Evolutionary conservation across 306 rosid species (phyloP), one percentile per base, ranked within the genome.

Genomic region (Cucurbita argyrosperma): DNA sequence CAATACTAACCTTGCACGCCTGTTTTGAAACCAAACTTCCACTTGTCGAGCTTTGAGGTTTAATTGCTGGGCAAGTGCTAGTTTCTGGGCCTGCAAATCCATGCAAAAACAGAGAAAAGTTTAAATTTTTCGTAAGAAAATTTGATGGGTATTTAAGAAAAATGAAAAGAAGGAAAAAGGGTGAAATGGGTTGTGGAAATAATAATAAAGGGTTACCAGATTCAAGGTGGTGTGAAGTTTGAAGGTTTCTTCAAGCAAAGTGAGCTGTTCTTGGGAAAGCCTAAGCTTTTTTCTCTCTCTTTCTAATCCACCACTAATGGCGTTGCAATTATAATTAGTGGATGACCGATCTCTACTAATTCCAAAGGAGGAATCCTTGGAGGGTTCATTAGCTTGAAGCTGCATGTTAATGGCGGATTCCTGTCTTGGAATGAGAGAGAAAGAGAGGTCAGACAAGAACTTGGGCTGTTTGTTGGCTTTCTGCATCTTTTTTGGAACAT

Each of bases 11-110:
- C 97, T 90, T 77, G 98, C 98, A 86, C 98, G 87, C 76, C 92
- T 76, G 84, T 92, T 92, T 76, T 92, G 98, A 75, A 92, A 92
- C 98, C 98, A 92, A 68, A 92, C 98, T 85, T 92, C 98, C 16
- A 92, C 90, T 74, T 92, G 98, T 80, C 98, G 84, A 0, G 96
- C 80, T 64, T 84, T 89, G 81, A 92, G 78, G 73, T 90, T 88
- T 80, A 88, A 85, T 76, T 88, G 83, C 51, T 80, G 80, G 59
- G 96, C 88, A n/a, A 92, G 91, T 66, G 87, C 46, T 71, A 83
- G 82, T 76, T 92, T 92, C 83, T 87, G 92, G 10, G 76, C 76
- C 98, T 92, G 81, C 86, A 81, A 56, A 63, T 65, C 60, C 37
- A 81, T 42, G 74, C 55, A 45, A 57, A 77, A 30, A 56, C 71